phyloP scores from a whole-genome alignment of 371 early-diverging fungal species.

The Nematocida ironsii region DNA sequence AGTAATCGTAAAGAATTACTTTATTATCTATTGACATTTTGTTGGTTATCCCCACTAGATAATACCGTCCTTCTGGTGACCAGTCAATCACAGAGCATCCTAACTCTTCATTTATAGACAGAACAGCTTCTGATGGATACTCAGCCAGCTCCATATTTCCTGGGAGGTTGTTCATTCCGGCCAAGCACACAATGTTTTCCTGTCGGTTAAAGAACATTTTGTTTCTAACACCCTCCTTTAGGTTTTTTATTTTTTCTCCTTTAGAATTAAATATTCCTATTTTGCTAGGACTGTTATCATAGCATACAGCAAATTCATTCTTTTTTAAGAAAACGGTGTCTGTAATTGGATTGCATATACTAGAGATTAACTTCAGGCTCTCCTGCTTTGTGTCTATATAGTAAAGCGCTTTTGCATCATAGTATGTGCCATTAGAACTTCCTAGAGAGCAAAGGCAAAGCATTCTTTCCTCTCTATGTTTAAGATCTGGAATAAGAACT shows the following conservation, averaged over 20 bases:
- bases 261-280: conserved; percentile 55
- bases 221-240: conserved; percentile 65
- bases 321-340: conserved; percentile 61
- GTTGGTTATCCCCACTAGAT: conserved; percentile 66
- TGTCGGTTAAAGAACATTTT: conserved; percentile 63
- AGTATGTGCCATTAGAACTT: conserved; percentile 66
- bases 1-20: conserved; percentile 69
- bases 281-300: conserved; percentile 66
- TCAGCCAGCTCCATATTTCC: conserved; percentile 67
- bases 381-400: conserved; percentile 34
- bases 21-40: conserved; percentile 69
- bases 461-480: conserved; percentile 6
- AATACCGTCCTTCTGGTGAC: conserved; percentile 66
- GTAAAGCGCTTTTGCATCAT: conserved; percentile 62
- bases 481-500: conserved; percentile 3
- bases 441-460: conserved; percentile 33
- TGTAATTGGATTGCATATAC: conserved; percentile 31
- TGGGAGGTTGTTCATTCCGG: conserved; percentile 69
- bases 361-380: conserved; percentile 1
- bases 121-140: conserved; percentile 23
- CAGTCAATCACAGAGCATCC: conserved; percentile 68
- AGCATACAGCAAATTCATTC: conserved; percentile 64
- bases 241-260: conserved; percentile 52
- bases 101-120: conserved; percentile 60
- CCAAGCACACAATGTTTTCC: conserved; percentile 61